Base-by-base conservation (phyloP, 2,329 filamentous ascomycete genomes). In the Penicillium sp. region DNA sequence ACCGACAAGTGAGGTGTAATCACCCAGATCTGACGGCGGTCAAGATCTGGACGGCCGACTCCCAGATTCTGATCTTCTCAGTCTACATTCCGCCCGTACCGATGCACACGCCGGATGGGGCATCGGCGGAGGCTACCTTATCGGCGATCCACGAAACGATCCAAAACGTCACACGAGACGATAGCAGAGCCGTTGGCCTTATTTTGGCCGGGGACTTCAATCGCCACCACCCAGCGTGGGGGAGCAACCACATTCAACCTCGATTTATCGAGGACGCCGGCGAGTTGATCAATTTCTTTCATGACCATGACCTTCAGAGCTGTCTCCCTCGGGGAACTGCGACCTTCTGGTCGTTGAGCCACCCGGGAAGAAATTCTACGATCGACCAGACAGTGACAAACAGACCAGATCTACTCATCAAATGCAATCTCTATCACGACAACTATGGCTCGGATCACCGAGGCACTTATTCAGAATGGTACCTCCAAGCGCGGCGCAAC, bases 381-480 rank as follows among this genome's bases (percentile, higher is more conserved):
- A 35, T 65, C 8, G 55, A 64, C 29, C 50, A 61, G 2, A 62
- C 55, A 13, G 32, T 63, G 3, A 63, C 53, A 1, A 32, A 63
- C 8, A 16, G 43, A n/a, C 56, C 44, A 0, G 26, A 7, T 29
- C 41, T 41, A 16, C 47, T 66, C 5, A 41, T 65, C 9, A 61
- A 59, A 39, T 66, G 53, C 42, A 50, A 60, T 6, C 55, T 64
- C 2, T 64, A 66, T 32, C 54, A 56, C 26, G 56, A 63, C 8
- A 57, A 64, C 53, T 64, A 64, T 26, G 46, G 61, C 16, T 65
- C 57, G 0, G 54, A 61, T 47, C 53, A 66, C 38, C 45, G 47
- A n/a, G 7, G 54, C 36, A 64, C 48, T 5, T 62, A 64, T 44
- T 61, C 60, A 4, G 44, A 65, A 56, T 62, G 50, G 55, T 30